Evolutionary conservation across 495 filamentous ascomycete species (phyloP), one percentile per base, ranked within the genome.

Genomic region (Tuber indicum): DNA sequence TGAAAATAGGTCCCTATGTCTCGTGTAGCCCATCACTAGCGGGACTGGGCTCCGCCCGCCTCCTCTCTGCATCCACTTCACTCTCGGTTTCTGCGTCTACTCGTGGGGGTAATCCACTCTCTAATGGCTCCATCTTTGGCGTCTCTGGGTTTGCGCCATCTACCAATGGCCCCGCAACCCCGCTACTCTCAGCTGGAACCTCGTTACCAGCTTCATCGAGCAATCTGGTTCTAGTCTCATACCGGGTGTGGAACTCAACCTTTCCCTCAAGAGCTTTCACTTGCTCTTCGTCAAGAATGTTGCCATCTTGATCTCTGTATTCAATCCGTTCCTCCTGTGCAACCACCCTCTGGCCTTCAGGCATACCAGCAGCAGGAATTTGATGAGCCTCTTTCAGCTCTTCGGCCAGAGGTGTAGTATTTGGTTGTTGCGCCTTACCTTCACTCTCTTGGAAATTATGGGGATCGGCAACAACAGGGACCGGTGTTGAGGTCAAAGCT

Each of bases 251-350:
- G 85, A 98, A 97, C 77, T 92, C 92, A 42, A 98, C 94, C 85
- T 97, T 95, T 81, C 95, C 96, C 81, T 92, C 88, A 42, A 99
- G 89, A 1, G 89, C 91, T 80, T 91, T 89, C 70, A 99, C 95
- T 77, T 97, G 89, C 81, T 92, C 90, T 77, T 92, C 90, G 80
- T 95, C 87, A 36, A 99, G 87, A 62, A 98, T 81, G 81, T 98
- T 97, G 72, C 96, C 96, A 78, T 97, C 87, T 83, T 98, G 93
- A 83, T 99, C 96, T 69, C 96, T 91, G 85, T 97, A 99, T 85
- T 99, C 96, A 76, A 98, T 87, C 76, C 91, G 91, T 83, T 97
- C 94, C 84, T 97, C 92, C 43, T 88, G 88, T 70, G 88, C 88
- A 66, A 93, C 72, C 69, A 94, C 82, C 72, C 87, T 86, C 74